Evolutionary conservation across 2,329 filamentous ascomycete genomes (phyloP).

Genomic region (Aspergillus aculeatus): DNA sequence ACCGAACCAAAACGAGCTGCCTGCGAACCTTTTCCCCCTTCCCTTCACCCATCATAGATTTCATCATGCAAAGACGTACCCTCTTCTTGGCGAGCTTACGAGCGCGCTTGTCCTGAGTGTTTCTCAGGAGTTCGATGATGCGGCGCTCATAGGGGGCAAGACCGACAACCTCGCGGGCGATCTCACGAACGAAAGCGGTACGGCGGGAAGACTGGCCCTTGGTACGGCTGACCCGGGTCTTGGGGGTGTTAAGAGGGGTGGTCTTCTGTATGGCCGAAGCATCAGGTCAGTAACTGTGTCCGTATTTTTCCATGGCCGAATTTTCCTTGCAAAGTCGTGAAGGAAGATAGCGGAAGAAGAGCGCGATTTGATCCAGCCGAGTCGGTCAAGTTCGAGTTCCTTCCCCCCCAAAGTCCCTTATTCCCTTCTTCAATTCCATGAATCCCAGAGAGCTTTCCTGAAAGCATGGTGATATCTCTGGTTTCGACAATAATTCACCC

Average conservation of each 20-base stretch:
- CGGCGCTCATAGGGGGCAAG: slow-evolving; percentile 96
- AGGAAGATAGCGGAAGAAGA: background rate
- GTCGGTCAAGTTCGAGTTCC: slow-evolving; percentile 2
- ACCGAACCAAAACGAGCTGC: slow-evolving; percentile 3
- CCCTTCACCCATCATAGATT: slow-evolving; percentile 1
- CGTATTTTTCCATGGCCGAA: background rate
- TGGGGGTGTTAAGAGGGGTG: slow-evolving; percentile 69
- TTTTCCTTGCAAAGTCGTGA: background rate
- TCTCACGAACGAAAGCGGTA: slow-evolving; percentile 92
- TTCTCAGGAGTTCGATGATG: slow-evolving; percentile 97
- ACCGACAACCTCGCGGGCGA: slow-evolving; percentile 97
- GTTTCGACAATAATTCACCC: background rate
- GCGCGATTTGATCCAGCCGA: slow-evolving; percentile 3
- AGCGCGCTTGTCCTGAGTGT: slow-evolving; percentile 99
- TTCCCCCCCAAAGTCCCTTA: background rate
- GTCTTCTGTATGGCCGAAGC: slow-evolving; percentile 65
- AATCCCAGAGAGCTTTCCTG: background rate
- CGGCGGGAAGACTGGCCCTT: slow-evolving; percentile 97
- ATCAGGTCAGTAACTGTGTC: slow-evolving; percentile 38
- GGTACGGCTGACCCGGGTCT: slow-evolving; percentile 76
- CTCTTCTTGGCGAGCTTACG: slow-evolving; percentile 99
- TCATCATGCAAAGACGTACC: slow-evolving; percentile 56
- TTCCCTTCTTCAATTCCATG: background rate
- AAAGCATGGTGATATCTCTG: background rate
- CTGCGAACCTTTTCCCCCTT: background rate